Conservation (phyloP, 2,329 filamentous ascomycete genomes). For the Gnomoniopsis sp. region DNA sequence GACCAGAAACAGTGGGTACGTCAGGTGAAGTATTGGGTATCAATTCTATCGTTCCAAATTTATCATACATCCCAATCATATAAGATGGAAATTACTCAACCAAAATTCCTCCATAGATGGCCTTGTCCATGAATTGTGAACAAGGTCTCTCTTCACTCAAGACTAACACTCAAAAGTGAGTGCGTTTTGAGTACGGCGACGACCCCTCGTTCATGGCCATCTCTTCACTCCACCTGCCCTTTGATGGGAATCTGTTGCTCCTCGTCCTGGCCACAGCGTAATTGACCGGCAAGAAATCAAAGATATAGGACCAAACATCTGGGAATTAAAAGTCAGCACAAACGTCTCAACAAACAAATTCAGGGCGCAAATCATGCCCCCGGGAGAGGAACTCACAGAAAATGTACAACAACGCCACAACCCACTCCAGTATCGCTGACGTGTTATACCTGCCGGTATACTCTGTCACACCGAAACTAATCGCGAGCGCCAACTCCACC, state of each 20-base stretch:
- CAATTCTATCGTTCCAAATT: not conserved
- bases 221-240: slow-evolving; percentile 3
- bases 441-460: slow-evolving; percentile 49
- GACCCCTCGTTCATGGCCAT: slow-evolving; percentile 3
- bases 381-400: slow-evolving; percentile 78
- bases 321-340: not conserved
- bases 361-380: too few species aligned
- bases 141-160: too few species aligned
- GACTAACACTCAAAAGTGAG: not conserved
- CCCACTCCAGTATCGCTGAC: slow-evolving; percentile 72
- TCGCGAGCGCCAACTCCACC: slow-evolving; percentile 65
- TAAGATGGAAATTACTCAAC: not conserved
- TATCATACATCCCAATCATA: not conserved
- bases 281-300: slow-evolving; percentile 9
- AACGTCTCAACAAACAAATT: not conserved
- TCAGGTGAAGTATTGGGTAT: not conserved
- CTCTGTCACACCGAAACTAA: slow-evolving; percentile 63
- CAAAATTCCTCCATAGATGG: not conserved
- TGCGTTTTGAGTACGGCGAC: not conserved
- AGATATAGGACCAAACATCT: slow-evolving; percentile 11
- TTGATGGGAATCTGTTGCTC: not conserved
- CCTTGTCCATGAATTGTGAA: not conserved
- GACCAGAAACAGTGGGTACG: too few species aligned
- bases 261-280: not conserved
- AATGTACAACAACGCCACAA: slow-evolving; percentile 74